Evolutionary conservation across 306 rosid genomes (phyloP), one percentile per base, ranked within the genome.

Genomic region (Begonia loranthoides): DNA sequence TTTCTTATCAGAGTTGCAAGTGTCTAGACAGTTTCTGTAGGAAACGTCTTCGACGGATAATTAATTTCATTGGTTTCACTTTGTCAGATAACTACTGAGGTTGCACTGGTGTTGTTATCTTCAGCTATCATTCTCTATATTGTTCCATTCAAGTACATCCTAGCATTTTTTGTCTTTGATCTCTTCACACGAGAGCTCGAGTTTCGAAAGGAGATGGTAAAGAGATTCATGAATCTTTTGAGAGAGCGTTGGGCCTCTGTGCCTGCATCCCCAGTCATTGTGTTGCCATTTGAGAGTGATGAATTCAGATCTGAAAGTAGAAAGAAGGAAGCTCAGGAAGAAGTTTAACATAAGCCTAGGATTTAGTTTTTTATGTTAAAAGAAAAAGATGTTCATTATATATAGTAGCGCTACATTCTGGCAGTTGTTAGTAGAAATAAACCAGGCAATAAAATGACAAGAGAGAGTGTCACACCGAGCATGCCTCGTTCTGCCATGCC

Each of bases 161-260:
- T 90, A 55, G 76, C 85, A 45, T 79, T 78, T 64, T 70, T 90
- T 54, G 59, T 85, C 60, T 74, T 80, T 4, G 97, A 90, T 66
- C 66, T 80, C 63, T 90, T 90, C 74, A 85, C 95, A 13, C 66
- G 92, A 41, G 95, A 90, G 76, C 95, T 90, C 2, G 68, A 63
- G 65, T 82, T 85, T 71, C 80, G 95, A 62, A 83, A 68, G 59
- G 80, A 80, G 65, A 85, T 70, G 84, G 94, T 76, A 34, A 71
- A 70, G 73, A 80, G 57, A 55, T 85, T 90, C 69, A 68, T 50
- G n/a, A 74, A 14, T 16, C 0, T 85, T 19, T 13, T 90, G 62
- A 85, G 77, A 69, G 95, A 80, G 58, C 85, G 87, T n/a, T 90
- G 97, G 97, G 81, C 69, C 52, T 62, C 79, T 1, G 90, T 90